These are phyloP conservation scores for Salinomyces thailandicus DNA, from an alignment of 2,329 filamentous ascomycete genomes.

Conservation along the genomic window DNA sequence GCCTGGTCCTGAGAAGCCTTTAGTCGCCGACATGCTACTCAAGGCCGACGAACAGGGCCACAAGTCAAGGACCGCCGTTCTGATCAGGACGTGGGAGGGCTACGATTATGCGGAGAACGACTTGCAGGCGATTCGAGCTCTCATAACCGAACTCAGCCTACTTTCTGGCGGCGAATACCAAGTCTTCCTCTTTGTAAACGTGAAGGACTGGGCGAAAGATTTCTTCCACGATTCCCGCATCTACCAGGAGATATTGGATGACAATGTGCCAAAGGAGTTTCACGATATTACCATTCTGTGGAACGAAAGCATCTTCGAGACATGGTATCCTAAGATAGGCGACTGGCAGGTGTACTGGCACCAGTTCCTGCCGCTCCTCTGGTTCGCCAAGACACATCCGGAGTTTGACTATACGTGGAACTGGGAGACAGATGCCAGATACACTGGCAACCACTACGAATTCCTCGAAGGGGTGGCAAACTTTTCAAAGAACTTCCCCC, in stretches of 20 bases:
- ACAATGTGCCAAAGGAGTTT: constrained; percentile 59
- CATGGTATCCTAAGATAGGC: constrained; percentile 39
- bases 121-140: constrained; percentile 34
- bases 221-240: constrained; percentile 50
- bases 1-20: constrained; percentile 16
- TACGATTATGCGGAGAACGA: constrained; percentile 39
- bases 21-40: background rate
- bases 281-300: constrained; percentile 61
- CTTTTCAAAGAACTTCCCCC: constrained; percentile 44
- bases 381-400: constrained; percentile 63
- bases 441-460: constrained; percentile 73
- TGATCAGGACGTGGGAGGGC: constrained; percentile 38
- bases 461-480: constrained; percentile 55
- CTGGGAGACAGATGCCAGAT: constrained; percentile 75
- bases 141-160: constrained; percentile 37
- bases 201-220: constrained; percentile 43
- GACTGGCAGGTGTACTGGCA: constrained; percentile 42
- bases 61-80: constrained; percentile 34
- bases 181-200: constrained; percentile 38
- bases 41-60: constrained; percentile 12
- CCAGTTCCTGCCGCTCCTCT: constrained; percentile 64
- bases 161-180: constrained; percentile 39
- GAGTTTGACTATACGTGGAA: constrained; percentile 76
- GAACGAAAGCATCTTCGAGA: constrained; percentile 49
- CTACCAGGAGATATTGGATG: constrained; percentile 50